Base-by-base conservation (phyloP, 2,329 filamentous ascomycete genomes). In the Colletotrichum orbiculare region DNA sequence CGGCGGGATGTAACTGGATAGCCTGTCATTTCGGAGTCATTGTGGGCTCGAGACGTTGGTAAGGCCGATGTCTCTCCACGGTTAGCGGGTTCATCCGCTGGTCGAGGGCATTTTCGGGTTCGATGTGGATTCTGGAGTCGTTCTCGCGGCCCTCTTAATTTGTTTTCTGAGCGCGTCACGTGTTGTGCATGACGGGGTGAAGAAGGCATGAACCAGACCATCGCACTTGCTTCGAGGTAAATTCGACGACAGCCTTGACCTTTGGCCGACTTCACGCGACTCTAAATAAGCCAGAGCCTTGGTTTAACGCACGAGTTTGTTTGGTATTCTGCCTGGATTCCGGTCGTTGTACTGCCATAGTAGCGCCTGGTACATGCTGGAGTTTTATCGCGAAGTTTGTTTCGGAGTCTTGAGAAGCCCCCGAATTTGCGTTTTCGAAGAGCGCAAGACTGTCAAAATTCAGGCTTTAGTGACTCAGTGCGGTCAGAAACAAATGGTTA, bases 51-150 rank as follows among this genome's bases (percentile, higher is more conserved):
- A 11, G 37, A 48, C 41, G 42, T 43, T 65, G 62, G 47, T 66
- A 66, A 38, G 59, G 63, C 63, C 63, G 63, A 66, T 37, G 15
- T 63, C 58, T 62, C 58, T 57, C 63, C 63, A 66, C 58, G 58
- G 38, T 56, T 17, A 47, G 52, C 58, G 63, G 59, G 49, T 53
- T 66, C 8, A 37, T 47, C 53, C 52, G 41, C 47, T 46, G 47
- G 2, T 57, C 50, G 7, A 61, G 50, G 52, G 41, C 46, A 34
- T 46, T 50, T 15, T 42, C 52, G 50, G 39, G 35, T 47, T 15
- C 35, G 34, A 10, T 17, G 46, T 65, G 62, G 50, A 37, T 55
- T 55, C 38, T 55, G 11, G 45, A 49, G 50, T 45, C 43, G 47
- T 56, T 52, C 11, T 55, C 33, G 50, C 34, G 11, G 15, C n/a